Base-by-base conservation (phyloP, 2,329 filamentous ascomycete species). In the Claviceps citrina region DNA sequence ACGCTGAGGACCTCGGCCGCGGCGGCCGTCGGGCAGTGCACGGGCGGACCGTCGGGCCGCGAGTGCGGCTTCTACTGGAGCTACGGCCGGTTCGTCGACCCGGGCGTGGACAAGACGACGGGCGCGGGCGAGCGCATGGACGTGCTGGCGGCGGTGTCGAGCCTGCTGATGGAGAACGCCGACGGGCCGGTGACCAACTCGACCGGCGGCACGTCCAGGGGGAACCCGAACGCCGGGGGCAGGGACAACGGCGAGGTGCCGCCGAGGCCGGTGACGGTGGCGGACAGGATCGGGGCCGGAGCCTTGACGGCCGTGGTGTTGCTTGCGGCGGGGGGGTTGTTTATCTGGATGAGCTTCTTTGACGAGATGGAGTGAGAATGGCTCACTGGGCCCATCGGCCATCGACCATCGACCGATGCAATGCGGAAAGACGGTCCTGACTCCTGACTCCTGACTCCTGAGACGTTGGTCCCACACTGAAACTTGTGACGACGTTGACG, bases 61-160 rank as follows among this genome's bases (percentile, higher is more conserved):
- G 7, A 31, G 6, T 79, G 75, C 47, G 68, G 71, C 10, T 64
- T 73, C 36, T 61, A 61, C 41, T 78, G 73, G 73, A 62, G 61
- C 31, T 51, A 53, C 3, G 64, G 59, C 2, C 49, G 48, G 2
- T 76, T 39, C n/a, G 37, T 39, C 12, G 31, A 39, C 24, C 37
- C 42, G 4, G 35, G 31, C 7, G 27, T 31, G 22, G 35, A 38
- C 25, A 38, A 39, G 16, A 25, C 31, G 10, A 35, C 40, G 2
- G 31, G 33, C 2, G 25, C 38, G 9, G 27, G 27, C 13, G 27
- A 36, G 7, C 31, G 39, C 30, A 10, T 24, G 12, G 69, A 66
- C 27, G 72, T 70, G 0, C 54, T 77, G 6, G 67, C 67, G 5
- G 65, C 73, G 4, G 65, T 78, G 9, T 15, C n/a, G 22, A 39